Evolutionary conservation across 139 green algal genomes (phyloP).

Genomic region (Chlorokybus atmophyticus): DNA sequence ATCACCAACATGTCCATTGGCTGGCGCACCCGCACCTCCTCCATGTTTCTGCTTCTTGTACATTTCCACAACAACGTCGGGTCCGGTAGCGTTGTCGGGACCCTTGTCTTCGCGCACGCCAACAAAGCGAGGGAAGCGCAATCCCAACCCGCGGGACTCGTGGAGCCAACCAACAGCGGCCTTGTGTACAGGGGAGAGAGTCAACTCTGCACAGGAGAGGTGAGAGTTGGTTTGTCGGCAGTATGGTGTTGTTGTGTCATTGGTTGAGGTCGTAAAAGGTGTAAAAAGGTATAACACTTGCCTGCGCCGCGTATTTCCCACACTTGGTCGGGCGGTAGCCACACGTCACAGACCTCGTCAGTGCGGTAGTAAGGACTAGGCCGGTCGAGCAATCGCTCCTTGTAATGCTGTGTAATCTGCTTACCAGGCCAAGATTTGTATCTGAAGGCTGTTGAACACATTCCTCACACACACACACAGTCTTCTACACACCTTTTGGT

Average conservation of each 20-base stretch:
- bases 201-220: slow-evolving; percentile 16
- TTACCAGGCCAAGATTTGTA: too few relatives aligned
- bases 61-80: slow-evolving; percentile 8
- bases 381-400: slow-evolving; percentile 11
- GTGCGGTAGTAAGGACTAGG: slow-evolving; percentile 7
- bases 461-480: too few relatives aligned
- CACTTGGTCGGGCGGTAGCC: slow-evolving; percentile 13
- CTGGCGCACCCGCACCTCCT: too few relatives aligned
- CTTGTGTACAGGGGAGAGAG: slow-evolving; percentile 22
- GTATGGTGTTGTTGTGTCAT: too few relatives aligned
- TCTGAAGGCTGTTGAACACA: too few relatives aligned
- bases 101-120: slow-evolving; percentile 6
- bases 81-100: slow-evolving; percentile 10
- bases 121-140: slow-evolving; percentile 22
- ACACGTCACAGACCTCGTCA: slow-evolving; percentile 14
- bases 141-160: slow-evolving; percentile 13
- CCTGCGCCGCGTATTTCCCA: slow-evolving; percentile 26
- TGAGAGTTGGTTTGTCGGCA: too few relatives aligned
- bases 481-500: slow-evolving; percentile 5
- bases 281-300: too few relatives aligned
- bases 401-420: slow-evolving; percentile 8
- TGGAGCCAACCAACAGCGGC: slow-evolving; percentile 22
- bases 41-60: slow-evolving; percentile 20
- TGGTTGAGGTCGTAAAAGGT: too few relatives aligned
- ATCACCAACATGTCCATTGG: too few relatives aligned